Evolutionary conservation across 768 basidiomycete genomes (phyloP).

Genomic region (Phaffia australis): DNA sequence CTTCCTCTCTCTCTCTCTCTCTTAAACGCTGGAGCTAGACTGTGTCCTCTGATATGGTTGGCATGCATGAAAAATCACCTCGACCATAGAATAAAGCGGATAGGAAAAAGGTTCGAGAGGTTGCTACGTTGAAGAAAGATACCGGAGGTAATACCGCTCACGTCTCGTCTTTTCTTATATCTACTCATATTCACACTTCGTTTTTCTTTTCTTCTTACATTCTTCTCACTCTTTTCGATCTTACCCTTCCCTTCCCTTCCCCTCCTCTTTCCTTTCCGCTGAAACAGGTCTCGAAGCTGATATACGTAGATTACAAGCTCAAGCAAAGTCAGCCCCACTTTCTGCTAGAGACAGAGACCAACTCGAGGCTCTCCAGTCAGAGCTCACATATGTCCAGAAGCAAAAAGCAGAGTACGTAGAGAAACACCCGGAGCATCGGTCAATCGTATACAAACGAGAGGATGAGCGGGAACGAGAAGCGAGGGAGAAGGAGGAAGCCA

Average conservation of each 20-base stretch:
- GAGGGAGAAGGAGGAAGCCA: constrained; percentile 39
- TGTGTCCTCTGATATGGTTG: no score
- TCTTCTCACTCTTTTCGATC: no score
- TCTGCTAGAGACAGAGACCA: constrained; percentile 51
- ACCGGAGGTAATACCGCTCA: constrained; percentile 52
- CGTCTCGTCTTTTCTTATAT: background rate
- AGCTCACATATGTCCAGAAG: constrained; percentile 66
- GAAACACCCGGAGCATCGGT: constrained; percentile 85
- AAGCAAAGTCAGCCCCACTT: constrained; percentile 29
- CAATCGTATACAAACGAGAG: constrained; percentile 55
- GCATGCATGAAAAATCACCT: no score
- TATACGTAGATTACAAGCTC: constrained; percentile 41
- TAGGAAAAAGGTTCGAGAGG: constrained; percentile 68
- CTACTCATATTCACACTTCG: background rate
- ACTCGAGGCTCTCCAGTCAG: constrained; percentile 59
- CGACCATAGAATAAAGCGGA: constrained; percentile 76
- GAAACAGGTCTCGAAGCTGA: constrained; percentile 66
- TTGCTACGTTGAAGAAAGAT: constrained; percentile 88
- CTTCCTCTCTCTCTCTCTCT: background rate
- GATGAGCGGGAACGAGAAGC: constrained; percentile 18
- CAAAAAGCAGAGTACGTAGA: constrained; percentile 85
- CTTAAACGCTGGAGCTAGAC: no score
- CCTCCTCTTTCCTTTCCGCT: background rate
- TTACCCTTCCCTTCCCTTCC: background rate
- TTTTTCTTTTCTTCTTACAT: background rate